Evolutionary conservation across 495 filamentous ascomycete species (phyloP), one percentile per base, ranked within the genome.

Genomic region (Lichenothelia convexa): DNA sequence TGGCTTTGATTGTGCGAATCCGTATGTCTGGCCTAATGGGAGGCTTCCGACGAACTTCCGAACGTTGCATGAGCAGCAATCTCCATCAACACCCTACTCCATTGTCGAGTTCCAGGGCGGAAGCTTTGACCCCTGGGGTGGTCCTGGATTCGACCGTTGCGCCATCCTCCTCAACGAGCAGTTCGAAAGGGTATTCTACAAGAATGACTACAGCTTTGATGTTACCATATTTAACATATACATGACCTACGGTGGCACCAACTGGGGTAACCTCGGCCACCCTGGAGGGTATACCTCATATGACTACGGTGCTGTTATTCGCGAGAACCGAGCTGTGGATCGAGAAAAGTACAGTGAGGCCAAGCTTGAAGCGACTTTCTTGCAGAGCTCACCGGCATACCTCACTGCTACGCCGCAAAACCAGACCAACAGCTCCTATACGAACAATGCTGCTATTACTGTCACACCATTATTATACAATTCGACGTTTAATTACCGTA

Each of bases 191-290:
- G 75, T 87, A 3, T 78, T 82, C 45, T 82, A 84, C 50, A 86
- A 85, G 65, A 83, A 87, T 45, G 64, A 74, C 48, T 73, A 74
- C 35, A 70, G 68, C 22, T 70, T 73, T 31, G 72, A 68, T 21
- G 62, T 67, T 21, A 61, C 61, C 1, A 64, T 79, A 20, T 56
- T 80, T 36, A 75, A 73, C 32, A 46, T 78, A 13, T 80, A 83
- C 49, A 84, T 83, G 78, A 35, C 35, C 32, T 40, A 62, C 30
- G 78, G 79, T 22, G 78, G 76, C n/a, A 80, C 78, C 1, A 89
- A 87, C 52, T 87, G 80, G 81, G 81, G 80, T 9, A 85, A 86
- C 45, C 51, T 86, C 20, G 79, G 79, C 1, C 65, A 78, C 43
- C 66, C 76, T 2, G 72, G 70, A 12, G 42, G 45, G 11, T 84